These are phyloP conservation scores for Plectosphaerella plurivora DNA, from an alignment of 2,329 filamentous ascomycete species.

Conservation along the genomic window DNA sequence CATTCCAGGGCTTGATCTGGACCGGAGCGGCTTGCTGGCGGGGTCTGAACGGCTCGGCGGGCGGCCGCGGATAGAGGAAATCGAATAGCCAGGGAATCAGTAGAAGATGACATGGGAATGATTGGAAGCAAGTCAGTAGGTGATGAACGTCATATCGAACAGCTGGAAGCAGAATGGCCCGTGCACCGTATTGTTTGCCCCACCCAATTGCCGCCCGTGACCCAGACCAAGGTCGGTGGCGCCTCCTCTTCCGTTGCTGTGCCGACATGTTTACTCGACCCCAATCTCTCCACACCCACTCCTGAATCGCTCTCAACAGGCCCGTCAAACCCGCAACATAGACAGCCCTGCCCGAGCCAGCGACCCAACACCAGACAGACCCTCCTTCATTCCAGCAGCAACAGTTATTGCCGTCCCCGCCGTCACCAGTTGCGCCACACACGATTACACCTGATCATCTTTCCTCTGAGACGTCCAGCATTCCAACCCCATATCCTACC, in stretches of 20 bases:
- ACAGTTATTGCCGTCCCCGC: background rate
- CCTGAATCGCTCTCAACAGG: background rate
- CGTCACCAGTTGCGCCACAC: background rate
- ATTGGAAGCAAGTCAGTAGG: no score
- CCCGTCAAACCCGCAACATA: background rate
- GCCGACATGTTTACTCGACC: conserved; percentile 27
- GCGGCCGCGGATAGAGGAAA: conserved; percentile 52
- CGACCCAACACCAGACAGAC: background rate
- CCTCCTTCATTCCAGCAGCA: background rate
- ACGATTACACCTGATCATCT: background rate
- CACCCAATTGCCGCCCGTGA: background rate
- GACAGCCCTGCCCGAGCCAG: conserved; percentile 1
- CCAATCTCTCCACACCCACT: conserved; percentile 6
- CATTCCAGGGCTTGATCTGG: background rate
- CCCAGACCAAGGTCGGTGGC: background rate
- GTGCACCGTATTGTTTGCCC: background rate
- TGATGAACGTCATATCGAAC: no score
- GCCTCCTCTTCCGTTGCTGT: conserved; percentile 20
- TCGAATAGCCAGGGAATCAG: conserved; percentile 38
- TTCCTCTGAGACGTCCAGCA: background rate
- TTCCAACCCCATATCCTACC: background rate
- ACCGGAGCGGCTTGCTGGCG: no score
- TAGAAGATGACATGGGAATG: no score
- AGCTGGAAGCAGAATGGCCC: background rate
- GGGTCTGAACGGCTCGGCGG: background rate